Percentiles rank a stretch among this genome's conserved stretches.
Evolutionary conservation across 768 basidiomycete genomes (phyloP).

Genomic region (Tricholomella constricta): DNA sequence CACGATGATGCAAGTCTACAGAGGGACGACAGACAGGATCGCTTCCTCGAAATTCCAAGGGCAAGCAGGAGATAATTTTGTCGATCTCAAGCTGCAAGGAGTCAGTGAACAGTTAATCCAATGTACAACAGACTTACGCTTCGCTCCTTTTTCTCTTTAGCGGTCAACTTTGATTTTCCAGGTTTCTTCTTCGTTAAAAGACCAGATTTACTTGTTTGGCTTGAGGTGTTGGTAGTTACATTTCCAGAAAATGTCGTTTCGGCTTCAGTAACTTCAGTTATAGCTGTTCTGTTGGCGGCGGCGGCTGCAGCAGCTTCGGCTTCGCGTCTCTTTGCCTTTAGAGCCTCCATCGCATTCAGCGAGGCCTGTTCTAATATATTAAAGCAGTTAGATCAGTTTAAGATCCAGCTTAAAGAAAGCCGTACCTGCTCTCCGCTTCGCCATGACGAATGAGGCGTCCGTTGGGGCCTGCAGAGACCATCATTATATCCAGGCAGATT

Average conservation of each 20-base stretch:
- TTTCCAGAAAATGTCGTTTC: slow-evolving; percentile 42
- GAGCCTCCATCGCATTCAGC: slow-evolving; percentile 52
- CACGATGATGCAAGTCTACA: background rate
- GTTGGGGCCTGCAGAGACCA: slow-evolving; percentile 51
- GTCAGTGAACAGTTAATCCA: background rate
- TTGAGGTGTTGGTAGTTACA: slow-evolving; percentile 40
- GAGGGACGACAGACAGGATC: slow-evolving; percentile 64
- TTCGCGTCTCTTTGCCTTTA: slow-evolving; percentile 42
- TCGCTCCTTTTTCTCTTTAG: slow-evolving; percentile 84
- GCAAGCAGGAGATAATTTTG: slow-evolving; percentile 71
- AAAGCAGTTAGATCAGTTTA: background rate
- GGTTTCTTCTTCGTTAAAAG: slow-evolving; percentile 52
- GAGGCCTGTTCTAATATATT: slow-evolving; percentile 58
- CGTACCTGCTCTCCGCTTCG: slow-evolving; percentile 62
- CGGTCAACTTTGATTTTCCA: slow-evolving; percentile 66
- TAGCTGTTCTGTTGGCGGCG: slow-evolving; percentile 40
- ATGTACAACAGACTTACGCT: slow-evolving; percentile 44
- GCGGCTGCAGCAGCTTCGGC: slow-evolving; percentile 31
- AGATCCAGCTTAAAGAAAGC: background rate
- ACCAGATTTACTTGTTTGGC: slow-evolving; percentile 37
- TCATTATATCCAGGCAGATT: background rate
- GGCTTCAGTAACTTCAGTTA: slow-evolving; percentile 41
- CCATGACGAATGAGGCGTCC: slow-evolving; percentile 59
- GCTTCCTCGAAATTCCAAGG: slow-evolving; percentile 87
- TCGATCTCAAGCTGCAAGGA: slow-evolving; percentile 61